These are phyloP conservation scores for Suillus bovinus DNA, from an alignment of 768 basidiomycete genomes.

Conservation along the genomic window DNA sequence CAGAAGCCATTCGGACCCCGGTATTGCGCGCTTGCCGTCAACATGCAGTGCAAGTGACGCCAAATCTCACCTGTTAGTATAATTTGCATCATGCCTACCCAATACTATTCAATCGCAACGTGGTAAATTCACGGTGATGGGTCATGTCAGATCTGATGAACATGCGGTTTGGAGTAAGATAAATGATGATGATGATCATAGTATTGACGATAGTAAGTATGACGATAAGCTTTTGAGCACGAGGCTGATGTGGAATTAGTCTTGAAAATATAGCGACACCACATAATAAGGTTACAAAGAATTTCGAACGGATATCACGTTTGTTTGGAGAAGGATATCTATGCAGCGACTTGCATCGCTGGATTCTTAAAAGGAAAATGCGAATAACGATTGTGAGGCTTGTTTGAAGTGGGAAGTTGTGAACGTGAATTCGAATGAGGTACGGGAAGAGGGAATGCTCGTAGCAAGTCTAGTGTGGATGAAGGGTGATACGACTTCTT, in stretches of 20 bases:
- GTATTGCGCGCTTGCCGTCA: background rate
- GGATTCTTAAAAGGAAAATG: slow-evolving; percentile 21
- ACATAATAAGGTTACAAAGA: slow-evolving; percentile 17
- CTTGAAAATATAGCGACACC: slow-evolving; percentile 37
- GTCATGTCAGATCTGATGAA: background rate
- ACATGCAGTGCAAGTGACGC: background rate
- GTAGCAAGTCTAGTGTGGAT: slow-evolving; percentile 45
- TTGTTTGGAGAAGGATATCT: slow-evolving; percentile 10
- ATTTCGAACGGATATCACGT: background rate
- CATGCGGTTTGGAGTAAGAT: slow-evolving; percentile 7
- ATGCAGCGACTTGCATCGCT: slow-evolving; percentile 26
- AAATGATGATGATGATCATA: slow-evolving; percentile 2
- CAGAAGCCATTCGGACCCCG: background rate
- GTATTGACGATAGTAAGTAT: slow-evolving; percentile 1
- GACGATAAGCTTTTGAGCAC: slow-evolving; percentile 12
- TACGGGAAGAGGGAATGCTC: slow-evolving; percentile 49
- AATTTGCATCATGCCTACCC: background rate
- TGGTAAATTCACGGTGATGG: background rate
- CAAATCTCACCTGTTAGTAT: background rate
- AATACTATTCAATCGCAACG: background rate
- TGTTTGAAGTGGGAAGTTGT: slow-evolving; percentile 23
- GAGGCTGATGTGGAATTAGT: slow-evolving; percentile 29
- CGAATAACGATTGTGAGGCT: slow-evolving; percentile 27
- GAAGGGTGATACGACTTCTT: slow-evolving; percentile 26
- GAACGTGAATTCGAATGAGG: slow-evolving; percentile 23